These are phyloP conservation scores for Epithele typhae DNA, from an alignment of 768 basidiomycete genomes.

Conservation along the genomic window DNA sequence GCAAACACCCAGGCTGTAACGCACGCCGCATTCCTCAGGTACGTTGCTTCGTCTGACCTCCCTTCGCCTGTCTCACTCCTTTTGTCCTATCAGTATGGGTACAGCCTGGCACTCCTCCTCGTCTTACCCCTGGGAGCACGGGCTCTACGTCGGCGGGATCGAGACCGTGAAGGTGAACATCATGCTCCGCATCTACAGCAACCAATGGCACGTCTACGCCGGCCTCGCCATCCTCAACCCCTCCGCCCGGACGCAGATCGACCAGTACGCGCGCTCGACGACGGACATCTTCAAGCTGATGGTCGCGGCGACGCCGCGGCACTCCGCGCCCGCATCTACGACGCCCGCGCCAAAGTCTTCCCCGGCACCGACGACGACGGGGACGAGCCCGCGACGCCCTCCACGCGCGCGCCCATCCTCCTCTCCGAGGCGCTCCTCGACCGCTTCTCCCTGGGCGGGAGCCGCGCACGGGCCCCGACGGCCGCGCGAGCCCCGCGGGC, in stretches of 20 bases:
- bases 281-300: constrained; percentile 96
- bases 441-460: constrained; percentile 75
- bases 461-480: constrained; percentile 8
- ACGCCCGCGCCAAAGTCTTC: constrained; percentile 76
- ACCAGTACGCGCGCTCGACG: constrained; percentile 82
- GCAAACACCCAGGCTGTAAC: constrained; percentile 99
- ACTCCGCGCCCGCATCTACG: constrained; percentile 69
- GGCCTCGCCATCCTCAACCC: constrained; percentile 98
- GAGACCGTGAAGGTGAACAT: constrained; percentile 99
- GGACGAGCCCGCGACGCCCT: background rate
- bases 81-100: constrained; percentile 71
- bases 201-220: constrained; percentile 99
- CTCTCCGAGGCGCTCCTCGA: constrained; percentile 84
- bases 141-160: constrained; percentile 93
- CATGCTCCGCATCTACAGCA: constrained; percentile 91
- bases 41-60: constrained; percentile 3
- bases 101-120: constrained; percentile 83
- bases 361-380: constrained; percentile 28
- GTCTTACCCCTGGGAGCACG: constrained; percentile 93
- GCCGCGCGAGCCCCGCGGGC: background rate
- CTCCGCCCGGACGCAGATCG: constrained; percentile 79
- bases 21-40: constrained; percentile 97
- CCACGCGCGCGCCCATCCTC: constrained; percentile 59
- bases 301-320: constrained; percentile 53
- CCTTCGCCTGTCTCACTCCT: background rate